Evolutionary conservation across 2,329 filamentous ascomycete species (phyloP).

Genomic region (Daldinia eschscholtzii): DNA sequence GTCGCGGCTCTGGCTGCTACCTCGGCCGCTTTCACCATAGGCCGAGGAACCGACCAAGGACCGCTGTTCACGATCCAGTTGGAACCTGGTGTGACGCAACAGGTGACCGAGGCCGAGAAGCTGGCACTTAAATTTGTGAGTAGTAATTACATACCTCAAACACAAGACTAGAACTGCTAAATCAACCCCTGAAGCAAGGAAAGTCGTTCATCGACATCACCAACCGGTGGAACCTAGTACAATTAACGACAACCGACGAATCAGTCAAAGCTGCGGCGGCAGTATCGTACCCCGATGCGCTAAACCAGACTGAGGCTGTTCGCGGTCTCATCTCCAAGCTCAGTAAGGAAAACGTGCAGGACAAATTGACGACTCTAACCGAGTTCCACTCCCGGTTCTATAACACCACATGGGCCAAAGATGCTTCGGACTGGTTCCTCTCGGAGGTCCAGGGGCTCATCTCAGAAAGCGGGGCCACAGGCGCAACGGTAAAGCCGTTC

Average conservation of each 20-base stretch:
- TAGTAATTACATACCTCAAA: slow-evolving; percentile 19
- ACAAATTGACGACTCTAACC: slow-evolving; percentile 74
- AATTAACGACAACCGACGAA: slow-evolving; percentile 49
- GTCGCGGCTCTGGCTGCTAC: slow-evolving; percentile 45
- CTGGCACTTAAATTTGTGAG: slow-evolving; percentile 75
- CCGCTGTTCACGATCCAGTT: slow-evolving; percentile 66
- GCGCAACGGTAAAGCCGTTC: slow-evolving; percentile 74
- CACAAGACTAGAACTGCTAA: slow-evolving; percentile 3
- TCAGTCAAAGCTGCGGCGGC: slow-evolving; percentile 58
- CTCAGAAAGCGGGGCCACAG: slow-evolving; percentile 68
- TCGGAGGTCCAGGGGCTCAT: slow-evolving; percentile 74
- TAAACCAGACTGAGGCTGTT: slow-evolving; percentile 69
- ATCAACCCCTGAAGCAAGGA: slow-evolving; percentile 69
- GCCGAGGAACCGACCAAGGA: slow-evolving; percentile 32
- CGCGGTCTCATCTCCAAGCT: slow-evolving; percentile 69
- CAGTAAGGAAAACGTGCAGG: slow-evolving; percentile 73
- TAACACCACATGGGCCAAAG: slow-evolving; percentile 71
- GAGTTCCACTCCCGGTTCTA: slow-evolving; percentile 77
- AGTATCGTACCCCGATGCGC: slow-evolving; percentile 67
- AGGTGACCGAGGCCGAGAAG: slow-evolving; percentile 81
- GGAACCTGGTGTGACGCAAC: slow-evolving; percentile 73
- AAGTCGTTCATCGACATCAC: slow-evolving; percentile 85
- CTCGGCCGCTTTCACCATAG: slow-evolving; percentile 41
- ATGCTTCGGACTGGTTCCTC: slow-evolving; percentile 82
- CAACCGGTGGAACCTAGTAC: slow-evolving; percentile 69